Base-by-base conservation (phyloP, 139 green algal species). In the Protoeuglena noctilucae region DNA sequence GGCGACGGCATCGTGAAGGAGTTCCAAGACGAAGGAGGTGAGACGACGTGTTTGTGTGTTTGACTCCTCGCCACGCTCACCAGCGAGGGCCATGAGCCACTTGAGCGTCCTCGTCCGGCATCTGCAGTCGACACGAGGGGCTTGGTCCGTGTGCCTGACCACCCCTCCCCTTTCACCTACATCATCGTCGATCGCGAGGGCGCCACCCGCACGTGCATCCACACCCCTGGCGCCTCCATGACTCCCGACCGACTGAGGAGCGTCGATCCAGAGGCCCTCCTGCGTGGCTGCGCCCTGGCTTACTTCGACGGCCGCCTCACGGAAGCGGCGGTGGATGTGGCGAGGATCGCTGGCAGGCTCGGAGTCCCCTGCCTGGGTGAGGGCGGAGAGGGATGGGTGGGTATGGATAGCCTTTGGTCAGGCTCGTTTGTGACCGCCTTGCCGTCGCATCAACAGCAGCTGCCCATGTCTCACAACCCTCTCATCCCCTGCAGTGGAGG, bases 111-210 rank as follows among this genome's bases (percentile, higher is more conserved):
- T n/a, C n/a, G n/a, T n/a, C n/a, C n/a, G n/a, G n/a, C n/a, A n/a
- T n/a, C n/a, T n/a, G n/a, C n/a, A n/a, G 69, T 97, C 0, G 65
- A 89, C 62, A 90, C 84, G 0, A 26, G 24, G 4, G 64, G 70
- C 24, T 39, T 96, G 25, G 48, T 94, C 45, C 55, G 81, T 0
- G 76, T 74, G 4, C 3, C 59, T 6, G 74, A 69, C 2, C 41
- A 62, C 12, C 67, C 81, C n/a, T 93, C 86, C 0, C 87, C 87
- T n/a, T 96, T 95, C 68, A 96, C 88, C 0, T 96, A 96, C 76
- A 95, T 96, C 61, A 94, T 96, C 45, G 86, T 96, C 0, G 88
- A 95, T 60, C 51, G 73, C 3, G 25, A 66, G 69, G 83, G 85
- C 81, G 74, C 76, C 65, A 93, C 82, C 0, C 68, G 86, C 40